These are phyloP conservation scores for Wickerhamomyces rabaulensis DNA, from an alignment of 805 yeast species.

Conservation along the genomic window DNA sequence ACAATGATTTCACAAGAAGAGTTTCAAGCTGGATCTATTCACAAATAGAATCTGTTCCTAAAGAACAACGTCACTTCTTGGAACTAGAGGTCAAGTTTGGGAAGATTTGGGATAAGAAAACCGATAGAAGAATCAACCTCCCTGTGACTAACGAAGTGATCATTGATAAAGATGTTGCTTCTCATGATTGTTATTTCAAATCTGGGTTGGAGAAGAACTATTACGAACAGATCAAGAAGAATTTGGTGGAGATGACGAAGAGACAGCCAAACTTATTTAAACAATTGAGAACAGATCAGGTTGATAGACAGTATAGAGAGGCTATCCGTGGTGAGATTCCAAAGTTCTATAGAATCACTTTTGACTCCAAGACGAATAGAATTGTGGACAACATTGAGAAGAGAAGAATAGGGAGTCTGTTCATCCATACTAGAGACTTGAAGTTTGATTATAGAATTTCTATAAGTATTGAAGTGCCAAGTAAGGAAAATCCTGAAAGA, in stretches of 20 bases:
- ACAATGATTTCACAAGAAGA: slow-evolving; percentile 74
- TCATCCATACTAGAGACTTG: slow-evolving; percentile 69
- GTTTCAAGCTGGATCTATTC: slow-evolving; percentile 90
- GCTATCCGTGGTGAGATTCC: slow-evolving; percentile 63
- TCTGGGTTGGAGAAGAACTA: slow-evolving; percentile 63
- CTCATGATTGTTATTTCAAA: slow-evolving; percentile 48
- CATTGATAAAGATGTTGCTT: slow-evolving; percentile 42
- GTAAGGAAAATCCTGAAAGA: slow-evolving; percentile 50
- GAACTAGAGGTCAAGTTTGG: slow-evolving; percentile 79
- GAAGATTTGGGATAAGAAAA: slow-evolving; percentile 55
- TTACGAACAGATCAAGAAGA: slow-evolving; percentile 50
- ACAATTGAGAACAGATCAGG: slow-evolving; percentile 53
- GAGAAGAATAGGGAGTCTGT: slow-evolving; percentile 65
- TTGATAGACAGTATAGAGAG: slow-evolving; percentile 59
- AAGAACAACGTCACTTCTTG: slow-evolving; percentile 44
- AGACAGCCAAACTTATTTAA: slow-evolving; percentile 49
- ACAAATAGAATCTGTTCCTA: slow-evolving; percentile 60
- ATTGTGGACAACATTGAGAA: slow-evolving; percentile 66
- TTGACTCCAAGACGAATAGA: slow-evolving; percentile 64
- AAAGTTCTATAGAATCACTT: slow-evolving; percentile 56
- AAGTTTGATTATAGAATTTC: slow-evolving; percentile 74
- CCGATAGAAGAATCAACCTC: slow-evolving; percentile 56
- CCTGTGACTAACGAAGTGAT: slow-evolving; percentile 69
- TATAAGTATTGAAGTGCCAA: slow-evolving; percentile 72
- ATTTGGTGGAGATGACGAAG: slow-evolving; percentile 49